Evolutionary conservation across 2,329 filamentous ascomycete species (phyloP).

Genomic region (Trichophyton benhamiae): DNA sequence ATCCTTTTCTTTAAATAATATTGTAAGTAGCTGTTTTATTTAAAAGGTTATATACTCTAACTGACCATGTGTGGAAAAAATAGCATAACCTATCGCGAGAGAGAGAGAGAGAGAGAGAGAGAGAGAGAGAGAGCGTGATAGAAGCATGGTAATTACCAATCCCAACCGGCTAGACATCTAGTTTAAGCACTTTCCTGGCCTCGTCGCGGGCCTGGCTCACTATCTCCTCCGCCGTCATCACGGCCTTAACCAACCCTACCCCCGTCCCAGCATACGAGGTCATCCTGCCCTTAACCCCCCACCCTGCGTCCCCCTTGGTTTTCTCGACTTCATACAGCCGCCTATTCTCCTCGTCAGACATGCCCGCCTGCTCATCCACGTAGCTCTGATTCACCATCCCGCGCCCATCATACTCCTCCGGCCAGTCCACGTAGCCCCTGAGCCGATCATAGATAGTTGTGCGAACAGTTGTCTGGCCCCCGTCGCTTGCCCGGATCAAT

Average conservation of each 20-base stretch:
- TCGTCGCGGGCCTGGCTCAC: slow-evolving; percentile 37
- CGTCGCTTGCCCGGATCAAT: slow-evolving; percentile 39
- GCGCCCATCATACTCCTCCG: slow-evolving; percentile 45
- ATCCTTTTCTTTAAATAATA: too few relatives aligned
- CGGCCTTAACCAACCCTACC: slow-evolving; percentile 44
- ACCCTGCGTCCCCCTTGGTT: slow-evolving; percentile 38
- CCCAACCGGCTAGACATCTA: too few relatives aligned
- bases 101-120: too few relatives aligned
- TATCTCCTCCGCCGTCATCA: slow-evolving; percentile 42
- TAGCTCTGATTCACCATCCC: slow-evolving; percentile 46
- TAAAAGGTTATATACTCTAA: too few relatives aligned
- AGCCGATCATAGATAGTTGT: slow-evolving; percentile 43
- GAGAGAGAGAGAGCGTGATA: too few relatives aligned
- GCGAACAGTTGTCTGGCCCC: slow-evolving; percentile 39
- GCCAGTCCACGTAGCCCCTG: slow-evolving; percentile 48
- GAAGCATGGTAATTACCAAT: too few relatives aligned
- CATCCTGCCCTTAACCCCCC: slow-evolving; percentile 44
- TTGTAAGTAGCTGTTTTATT: too few relatives aligned
- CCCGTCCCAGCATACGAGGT: slow-evolving; percentile 52
- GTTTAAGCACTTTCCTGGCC: background rate
- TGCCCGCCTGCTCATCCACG: slow-evolving; percentile 30
- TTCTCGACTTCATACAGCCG: slow-evolving; percentile 38
- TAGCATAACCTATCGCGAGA: too few relatives aligned
- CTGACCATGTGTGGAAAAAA: too few relatives aligned
- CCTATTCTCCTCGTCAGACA: slow-evolving; percentile 30